These are phyloP conservation scores for Leishmania amazonensis DNA, from an alignment of 208 protist genomes.

Conservation along the genomic window DNA sequence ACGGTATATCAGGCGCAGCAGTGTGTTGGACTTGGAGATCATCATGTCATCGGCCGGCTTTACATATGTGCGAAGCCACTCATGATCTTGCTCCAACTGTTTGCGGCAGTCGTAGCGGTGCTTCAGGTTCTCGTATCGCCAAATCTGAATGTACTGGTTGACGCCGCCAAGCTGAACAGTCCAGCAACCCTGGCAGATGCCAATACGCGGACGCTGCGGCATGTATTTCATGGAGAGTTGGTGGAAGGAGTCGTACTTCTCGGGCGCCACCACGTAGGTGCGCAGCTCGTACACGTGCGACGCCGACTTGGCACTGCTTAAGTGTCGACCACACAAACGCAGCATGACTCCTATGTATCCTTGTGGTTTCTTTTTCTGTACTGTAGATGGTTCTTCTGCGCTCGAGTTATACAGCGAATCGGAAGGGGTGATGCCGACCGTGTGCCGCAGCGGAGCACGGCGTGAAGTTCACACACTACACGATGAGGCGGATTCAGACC, in stretches of 20 bases:
- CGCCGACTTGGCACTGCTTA: constrained; percentile 21
- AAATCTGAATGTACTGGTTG: constrained; percentile 76
- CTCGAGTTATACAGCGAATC: neutral
- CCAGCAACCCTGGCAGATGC: constrained; percentile 72
- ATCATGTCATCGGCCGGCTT: constrained; percentile 39
- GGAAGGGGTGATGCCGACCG: neutral
- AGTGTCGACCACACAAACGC: constrained; percentile 23
- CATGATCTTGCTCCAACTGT: constrained; percentile 53
- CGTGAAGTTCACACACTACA: neutral
- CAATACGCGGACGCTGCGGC: constrained; percentile 41
- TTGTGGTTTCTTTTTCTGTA: constrained; percentile 8
- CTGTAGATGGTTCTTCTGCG: neutral
- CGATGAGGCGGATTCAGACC: neutral
- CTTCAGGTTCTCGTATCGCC: constrained; percentile 76
- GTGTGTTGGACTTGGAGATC: constrained; percentile 50
- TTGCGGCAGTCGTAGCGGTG: constrained; percentile 68
- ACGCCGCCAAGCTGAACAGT: constrained; percentile 73
- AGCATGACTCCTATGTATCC: constrained; percentile 34
- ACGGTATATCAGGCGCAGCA: constrained; percentile 61
- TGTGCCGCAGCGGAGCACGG: neutral
- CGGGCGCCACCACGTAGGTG: constrained; percentile 48
- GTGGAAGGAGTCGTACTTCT: constrained; percentile 65
- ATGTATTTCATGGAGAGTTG: constrained; percentile 61
- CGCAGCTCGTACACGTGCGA: constrained; percentile 73
- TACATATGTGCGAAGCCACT: constrained; percentile 59